Evolutionary conservation across 257 asterid species (phyloP).

Genomic region (Solanum appendiculatum): DNA sequence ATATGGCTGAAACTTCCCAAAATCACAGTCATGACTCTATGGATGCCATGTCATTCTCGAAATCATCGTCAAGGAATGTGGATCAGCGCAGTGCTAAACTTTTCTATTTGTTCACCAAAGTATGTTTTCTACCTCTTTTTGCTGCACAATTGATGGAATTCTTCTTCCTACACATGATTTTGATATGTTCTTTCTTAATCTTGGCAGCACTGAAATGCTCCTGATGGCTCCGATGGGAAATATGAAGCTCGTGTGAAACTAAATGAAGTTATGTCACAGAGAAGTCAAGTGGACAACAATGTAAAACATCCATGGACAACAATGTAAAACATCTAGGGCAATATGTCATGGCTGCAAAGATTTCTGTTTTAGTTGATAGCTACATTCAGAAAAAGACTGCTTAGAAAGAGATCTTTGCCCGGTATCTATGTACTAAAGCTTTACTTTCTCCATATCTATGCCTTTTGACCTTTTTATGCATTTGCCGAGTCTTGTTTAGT

Average conservation of each 20-base stretch:
- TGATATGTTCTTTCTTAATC: not conserved
- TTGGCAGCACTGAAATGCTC: slow-evolving; percentile 50
- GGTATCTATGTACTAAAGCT: not conserved
- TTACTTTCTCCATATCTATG: not conserved
- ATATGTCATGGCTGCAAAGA: too few relatives aligned
- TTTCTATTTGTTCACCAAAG: slow-evolving; percentile 84
- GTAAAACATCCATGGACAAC: too few relatives aligned
- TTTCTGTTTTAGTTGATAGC: not conserved
- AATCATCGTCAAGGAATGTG: slow-evolving; percentile 40
- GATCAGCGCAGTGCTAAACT: slow-evolving; percentile 87
- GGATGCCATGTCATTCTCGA: slow-evolving; percentile 42
- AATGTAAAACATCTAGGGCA: slow-evolving; percentile 55
- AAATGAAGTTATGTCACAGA: slow-evolving; percentile 62
- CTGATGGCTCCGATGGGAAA: slow-evolving; percentile 62
- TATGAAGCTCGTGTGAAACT: slow-evolving; percentile 68
- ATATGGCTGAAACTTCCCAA: too few relatives aligned
- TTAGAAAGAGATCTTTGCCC: not conserved
- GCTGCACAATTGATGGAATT: not conserved
- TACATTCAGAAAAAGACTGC: not conserved
- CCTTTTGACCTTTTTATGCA: not conserved
- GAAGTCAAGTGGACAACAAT: slow-evolving; percentile 63
- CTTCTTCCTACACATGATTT: not conserved
- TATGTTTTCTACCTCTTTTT: not conserved
- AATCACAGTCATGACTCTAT: too few relatives aligned
- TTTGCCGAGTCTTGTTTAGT: not conserved